Base-by-base conservation (phyloP, 78 protist genomes). In the Dictyostelium capitatum region DNA sequence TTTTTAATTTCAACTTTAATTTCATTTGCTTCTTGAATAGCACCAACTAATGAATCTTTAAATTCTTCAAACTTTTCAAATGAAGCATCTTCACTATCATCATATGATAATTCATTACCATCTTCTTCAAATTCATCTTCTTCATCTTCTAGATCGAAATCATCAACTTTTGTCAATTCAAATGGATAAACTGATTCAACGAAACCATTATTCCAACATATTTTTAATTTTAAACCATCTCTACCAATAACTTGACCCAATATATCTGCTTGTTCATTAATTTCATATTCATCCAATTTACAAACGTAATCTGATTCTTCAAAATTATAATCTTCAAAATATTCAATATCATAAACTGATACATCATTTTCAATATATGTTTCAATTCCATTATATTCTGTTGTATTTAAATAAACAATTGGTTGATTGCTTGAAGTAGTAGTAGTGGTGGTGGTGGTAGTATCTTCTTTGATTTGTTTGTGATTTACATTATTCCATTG, bases 271-370 rank as follows among this genome's bases (percentile, higher is more conserved):
- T 32, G 50, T 56, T 64, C 23, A 15, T n/a, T n/a, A 7, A 54
- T 0, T 20, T 32, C 4, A 23, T 17, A 23, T 10, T 77, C 64
- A 50, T 50, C 41, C 4, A 50, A 20, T 77, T 77, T 77, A 28
- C 82, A 74, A 54, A 87, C 93, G 54, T 59, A 87, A 50, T 87
- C 93, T 20, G 93, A 87, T n/a, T 64, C 84, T 51, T 87, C 93
- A 19, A 87, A 74, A 64, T 87, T 87, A 77, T 54, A 56, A 3
- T 87, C 82, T 12, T 77, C 93, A 1, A 77, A 17, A 77, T 65
- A 87, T 28, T 77, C 83, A 4, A 87, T 77, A 12, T 62, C 74
- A 51, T 87, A 87, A 12, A 87, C 84, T n/a, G 93, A 77, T 1
- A 87, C 70, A 77, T 87, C 79, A 8, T 48, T 25, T 32, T 87